Conservation (phyloP, 129 eudicot species). For the Chrysanthemum makinoi region DNA sequence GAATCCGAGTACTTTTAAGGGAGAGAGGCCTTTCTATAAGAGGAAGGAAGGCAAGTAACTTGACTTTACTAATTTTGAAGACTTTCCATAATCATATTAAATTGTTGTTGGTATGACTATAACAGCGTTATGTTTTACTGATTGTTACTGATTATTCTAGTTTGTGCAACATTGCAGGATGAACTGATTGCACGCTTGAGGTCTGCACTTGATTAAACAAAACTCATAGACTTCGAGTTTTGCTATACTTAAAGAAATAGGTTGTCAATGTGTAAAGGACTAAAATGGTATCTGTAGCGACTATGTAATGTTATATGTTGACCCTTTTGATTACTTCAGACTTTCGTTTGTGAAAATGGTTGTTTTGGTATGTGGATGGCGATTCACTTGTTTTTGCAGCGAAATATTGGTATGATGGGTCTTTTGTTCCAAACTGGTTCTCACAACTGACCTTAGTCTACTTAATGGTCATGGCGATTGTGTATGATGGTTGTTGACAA, state of each 20-base stretch:
- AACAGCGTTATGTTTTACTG: neutral
- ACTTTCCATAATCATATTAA: neutral
- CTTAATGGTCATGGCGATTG: no score
- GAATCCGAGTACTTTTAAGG: constrained; percentile 58
- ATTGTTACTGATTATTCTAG: neutral
- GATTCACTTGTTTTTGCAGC: neutral
- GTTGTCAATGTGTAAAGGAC: constrained; percentile 11
- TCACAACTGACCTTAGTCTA: no score
- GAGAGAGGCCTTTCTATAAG: constrained; percentile 70
- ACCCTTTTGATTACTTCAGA: constrained; percentile 10
- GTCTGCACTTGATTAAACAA: constrained; percentile 35
- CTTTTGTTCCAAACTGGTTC: neutral
- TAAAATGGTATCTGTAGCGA: constrained; percentile 13
- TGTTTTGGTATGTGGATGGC: neutral
- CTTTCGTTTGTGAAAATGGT: constrained; percentile 15
- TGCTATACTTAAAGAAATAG: neutral
- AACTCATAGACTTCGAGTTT: neutral
- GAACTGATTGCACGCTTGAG: constrained; percentile 65
- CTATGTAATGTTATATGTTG: constrained; percentile 6
- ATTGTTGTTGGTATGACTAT: neutral
- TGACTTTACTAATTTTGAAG: constrained; percentile 1
- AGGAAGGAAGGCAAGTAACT: constrained; percentile 70
- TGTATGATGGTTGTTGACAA: no score
- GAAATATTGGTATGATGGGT: neutral
- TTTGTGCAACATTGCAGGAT: constrained; percentile 43